These are phyloP conservation scores for Pseudogymnoascus sp. DNA, from an alignment of 2,329 filamentous ascomycete genomes.

Conservation along the genomic window DNA sequence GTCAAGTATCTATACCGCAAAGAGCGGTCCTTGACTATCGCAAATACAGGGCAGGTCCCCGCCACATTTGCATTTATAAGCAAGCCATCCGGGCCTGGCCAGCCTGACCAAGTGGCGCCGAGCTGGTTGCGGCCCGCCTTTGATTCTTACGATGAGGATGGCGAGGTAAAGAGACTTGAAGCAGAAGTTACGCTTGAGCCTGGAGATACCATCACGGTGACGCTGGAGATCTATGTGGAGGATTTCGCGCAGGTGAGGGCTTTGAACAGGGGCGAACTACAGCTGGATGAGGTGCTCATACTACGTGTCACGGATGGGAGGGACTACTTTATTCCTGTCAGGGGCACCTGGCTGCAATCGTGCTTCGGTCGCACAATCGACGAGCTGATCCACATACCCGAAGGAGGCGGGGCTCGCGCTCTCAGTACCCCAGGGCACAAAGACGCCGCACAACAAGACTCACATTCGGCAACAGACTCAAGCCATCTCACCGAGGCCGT, in stretches of 20 bases:
- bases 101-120: slow-evolving; percentile 35
- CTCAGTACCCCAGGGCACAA: slow-evolving; percentile 27
- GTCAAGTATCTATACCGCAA: slow-evolving; percentile 61
- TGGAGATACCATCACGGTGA: slow-evolving; percentile 68
- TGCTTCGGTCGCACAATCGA: slow-evolving; percentile 81
- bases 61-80: slow-evolving; percentile 77
- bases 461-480: neutral
- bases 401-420: slow-evolving; percentile 65
- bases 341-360: slow-evolving; percentile 69
- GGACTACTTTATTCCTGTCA: slow-evolving; percentile 84
- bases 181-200: slow-evolving; percentile 61
- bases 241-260: slow-evolving; percentile 54
- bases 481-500: neutral
- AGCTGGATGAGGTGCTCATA: slow-evolving; percentile 79
- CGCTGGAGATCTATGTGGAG: slow-evolving; percentile 59
- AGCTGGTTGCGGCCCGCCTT: slow-evolving; percentile 67
- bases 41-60: slow-evolving; percentile 79
- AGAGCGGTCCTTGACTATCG: slow-evolving; percentile 66
- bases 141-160: slow-evolving; percentile 32
- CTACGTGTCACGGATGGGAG: slow-evolving; percentile 74
- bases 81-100: slow-evolving; percentile 46
- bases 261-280: slow-evolving; percentile 59
- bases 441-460: neutral
- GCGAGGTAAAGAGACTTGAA: slow-evolving; percentile 15
- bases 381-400: slow-evolving; percentile 76